Evolutionary conservation across 1,284 basidiomycete species (phyloP).

Genomic region (Mycena sp.): DNA sequence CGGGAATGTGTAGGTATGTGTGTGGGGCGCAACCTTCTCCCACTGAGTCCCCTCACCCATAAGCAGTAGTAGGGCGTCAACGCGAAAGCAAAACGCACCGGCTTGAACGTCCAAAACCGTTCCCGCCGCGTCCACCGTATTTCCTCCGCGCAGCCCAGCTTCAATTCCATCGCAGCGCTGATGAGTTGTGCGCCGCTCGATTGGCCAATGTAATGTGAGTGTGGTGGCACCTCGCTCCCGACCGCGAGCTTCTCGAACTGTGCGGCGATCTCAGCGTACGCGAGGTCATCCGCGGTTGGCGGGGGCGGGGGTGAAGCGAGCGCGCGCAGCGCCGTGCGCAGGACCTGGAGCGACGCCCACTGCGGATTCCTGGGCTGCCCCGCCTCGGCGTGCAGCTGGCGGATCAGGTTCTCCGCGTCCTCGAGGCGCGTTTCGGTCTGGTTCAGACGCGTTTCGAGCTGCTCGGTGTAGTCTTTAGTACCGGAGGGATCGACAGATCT

Average conservation of each 20-base stretch:
- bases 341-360: constrained; percentile 5
- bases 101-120: constrained; percentile 19
- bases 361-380: too few species aligned
- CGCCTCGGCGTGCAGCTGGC: too few species aligned
- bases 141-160: neutral
- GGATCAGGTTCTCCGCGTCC: too few species aligned
- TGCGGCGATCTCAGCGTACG: constrained; percentile 10
- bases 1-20: constrained; percentile 17
- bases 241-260: constrained; percentile 12
- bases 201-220: constrained; percentile 20
- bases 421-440: too few species aligned
- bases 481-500: too few species aligned
- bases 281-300: constrained; percentile 14
- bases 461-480: constrained; percentile 24
- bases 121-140: constrained; percentile 6
- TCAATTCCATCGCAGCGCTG: constrained; percentile 17
- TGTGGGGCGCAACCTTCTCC: neutral
- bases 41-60: neutral
- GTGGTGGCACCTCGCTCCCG: neutral
- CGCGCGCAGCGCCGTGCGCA: constrained; percentile 1
- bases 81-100: neutral
- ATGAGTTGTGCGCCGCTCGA: constrained; percentile 14
- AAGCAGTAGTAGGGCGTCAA: neutral
- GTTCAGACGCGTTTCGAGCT: constrained; percentile 18
- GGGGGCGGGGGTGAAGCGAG: constrained; percentile 7